These are phyloP conservation scores for Beauveria bassiana DNA, from an alignment of 2,329 filamentous ascomycete genomes.

Conservation along the genomic window DNA sequence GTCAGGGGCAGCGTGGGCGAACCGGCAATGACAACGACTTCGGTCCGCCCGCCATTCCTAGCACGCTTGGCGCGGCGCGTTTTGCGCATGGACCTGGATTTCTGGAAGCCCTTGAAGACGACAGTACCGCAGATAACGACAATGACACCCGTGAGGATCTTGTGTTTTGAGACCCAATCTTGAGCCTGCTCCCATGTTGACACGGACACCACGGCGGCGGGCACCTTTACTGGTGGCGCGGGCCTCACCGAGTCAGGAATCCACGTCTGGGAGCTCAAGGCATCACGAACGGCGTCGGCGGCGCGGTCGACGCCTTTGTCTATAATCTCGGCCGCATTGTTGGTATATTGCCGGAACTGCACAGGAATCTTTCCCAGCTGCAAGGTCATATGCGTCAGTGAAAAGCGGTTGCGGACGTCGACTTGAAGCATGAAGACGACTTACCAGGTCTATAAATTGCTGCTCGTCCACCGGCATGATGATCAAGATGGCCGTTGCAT, in stretches of 20 bases:
- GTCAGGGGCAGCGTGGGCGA: slow-evolving; percentile 78
- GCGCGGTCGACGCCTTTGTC: slow-evolving; percentile 74
- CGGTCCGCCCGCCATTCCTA: slow-evolving; percentile 73
- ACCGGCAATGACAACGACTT: slow-evolving; percentile 85
- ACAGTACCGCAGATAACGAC: slow-evolving; percentile 64
- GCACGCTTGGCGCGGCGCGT: slow-evolving; percentile 70
- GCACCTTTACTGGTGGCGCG: slow-evolving; percentile 36
- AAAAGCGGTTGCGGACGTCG: neutral
- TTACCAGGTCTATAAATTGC: slow-evolving; percentile 69
- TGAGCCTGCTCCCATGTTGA: slow-evolving; percentile 46
- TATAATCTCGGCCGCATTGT: slow-evolving; percentile 68
- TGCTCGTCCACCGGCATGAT: slow-evolving; percentile 74
- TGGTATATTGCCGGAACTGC: slow-evolving; percentile 63
- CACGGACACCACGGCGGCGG: slow-evolving; percentile 26
- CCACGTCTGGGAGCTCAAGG: slow-evolving; percentile 61
- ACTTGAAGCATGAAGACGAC: slow-evolving; percentile 21
- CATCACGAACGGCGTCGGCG: slow-evolving; percentile 62
- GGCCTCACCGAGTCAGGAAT: slow-evolving; percentile 61
- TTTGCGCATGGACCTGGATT: slow-evolving; percentile 52
- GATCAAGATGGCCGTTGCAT: slow-evolving; percentile 15
- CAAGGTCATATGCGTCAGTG: neutral
- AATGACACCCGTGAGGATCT: slow-evolving; percentile 63
- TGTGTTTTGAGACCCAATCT: slow-evolving; percentile 66
- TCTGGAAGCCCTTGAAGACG: slow-evolving; percentile 43
- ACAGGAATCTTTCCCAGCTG: slow-evolving; percentile 47